Percentiles rank a stretch among this genome's conserved stretches.
phyloP scores from a whole-genome alignment of 306 rosid genomes.

The Cicer arietinum region DNA sequence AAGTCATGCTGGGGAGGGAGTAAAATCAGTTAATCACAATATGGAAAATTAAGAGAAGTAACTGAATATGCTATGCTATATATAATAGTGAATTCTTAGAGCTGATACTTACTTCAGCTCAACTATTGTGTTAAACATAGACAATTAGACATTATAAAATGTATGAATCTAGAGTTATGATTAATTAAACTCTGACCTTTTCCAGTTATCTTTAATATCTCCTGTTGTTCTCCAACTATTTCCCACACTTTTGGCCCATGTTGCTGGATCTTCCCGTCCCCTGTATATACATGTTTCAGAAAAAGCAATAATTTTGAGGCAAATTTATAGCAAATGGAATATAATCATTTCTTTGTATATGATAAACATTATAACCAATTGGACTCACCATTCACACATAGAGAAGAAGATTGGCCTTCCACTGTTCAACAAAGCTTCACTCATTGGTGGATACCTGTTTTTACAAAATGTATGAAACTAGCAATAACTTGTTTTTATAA shows the following conservation, averaged over 20 bases:
- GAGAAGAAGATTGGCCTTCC: conserved; percentile 64
- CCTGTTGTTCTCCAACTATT: conserved; percentile 39
- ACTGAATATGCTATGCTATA: not conserved
- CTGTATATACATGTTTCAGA: conserved; percentile 3
- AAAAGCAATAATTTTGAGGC: not conserved
- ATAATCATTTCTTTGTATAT: not conserved
- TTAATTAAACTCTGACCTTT: not conserved
- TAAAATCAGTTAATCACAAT: not conserved
- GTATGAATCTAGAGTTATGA: not conserved
- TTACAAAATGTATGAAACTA: not conserved
- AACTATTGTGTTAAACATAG: not conserved
- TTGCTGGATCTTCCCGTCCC: conserved; percentile 35
- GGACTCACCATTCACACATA: conserved; percentile 73
- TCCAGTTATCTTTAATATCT: conserved; percentile 34
- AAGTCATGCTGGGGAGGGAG: conserved; percentile 53
- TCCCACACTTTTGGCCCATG: conserved; percentile 18
- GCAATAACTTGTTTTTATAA: not conserved
- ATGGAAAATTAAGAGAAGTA: conserved; percentile 16
- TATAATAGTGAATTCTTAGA: not conserved
- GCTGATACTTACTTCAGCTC: not conserved
- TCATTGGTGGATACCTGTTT: conserved; percentile 68
- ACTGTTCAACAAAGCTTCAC: conserved; percentile 55
- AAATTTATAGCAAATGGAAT: not conserved
- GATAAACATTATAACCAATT: not conserved
- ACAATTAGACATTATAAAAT: not conserved